A percentile compares a stretch with the other conserved stretches of the same genome.
These are phyloP conservation scores for Cymbopogon flexuosus DNA, from an alignment of 202 grass and related monocot species.

Conservation along the genomic window DNA sequence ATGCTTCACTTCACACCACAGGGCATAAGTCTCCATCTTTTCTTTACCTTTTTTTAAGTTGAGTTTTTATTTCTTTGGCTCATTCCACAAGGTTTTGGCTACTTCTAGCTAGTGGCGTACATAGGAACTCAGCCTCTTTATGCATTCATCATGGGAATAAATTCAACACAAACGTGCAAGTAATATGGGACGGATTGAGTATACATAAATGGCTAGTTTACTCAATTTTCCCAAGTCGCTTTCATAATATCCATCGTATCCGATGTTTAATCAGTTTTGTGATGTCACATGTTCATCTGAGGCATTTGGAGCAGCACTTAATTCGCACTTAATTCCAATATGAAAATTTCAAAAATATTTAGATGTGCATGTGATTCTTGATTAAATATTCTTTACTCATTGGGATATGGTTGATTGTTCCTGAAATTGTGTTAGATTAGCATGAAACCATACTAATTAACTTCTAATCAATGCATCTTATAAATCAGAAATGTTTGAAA, in stretches of 20 bases:
- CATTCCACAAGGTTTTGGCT: neutral
- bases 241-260: neutral
- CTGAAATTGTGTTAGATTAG: neutral
- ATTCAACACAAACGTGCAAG: neutral
- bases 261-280: slow-evolving; percentile 3
- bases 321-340: neutral
- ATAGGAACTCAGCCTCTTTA: neutral
- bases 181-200: neutral
- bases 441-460: neutral
- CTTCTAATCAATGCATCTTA: neutral
- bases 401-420: neutral
- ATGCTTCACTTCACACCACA: neutral
- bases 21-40: neutral
- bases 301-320: neutral
- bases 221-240: neutral
- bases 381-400: neutral
- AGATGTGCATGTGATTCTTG: neutral
- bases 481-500: slow-evolving; percentile 8
- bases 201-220: neutral
- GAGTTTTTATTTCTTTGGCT: neutral
- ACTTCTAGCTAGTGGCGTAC: neutral
- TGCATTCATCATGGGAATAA: neutral
- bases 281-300: neutral
- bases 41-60: neutral
- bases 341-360: neutral